Conservation (phyloP, 495 filamentous ascomycete species). For the Articulospora tetracladia region DNA sequence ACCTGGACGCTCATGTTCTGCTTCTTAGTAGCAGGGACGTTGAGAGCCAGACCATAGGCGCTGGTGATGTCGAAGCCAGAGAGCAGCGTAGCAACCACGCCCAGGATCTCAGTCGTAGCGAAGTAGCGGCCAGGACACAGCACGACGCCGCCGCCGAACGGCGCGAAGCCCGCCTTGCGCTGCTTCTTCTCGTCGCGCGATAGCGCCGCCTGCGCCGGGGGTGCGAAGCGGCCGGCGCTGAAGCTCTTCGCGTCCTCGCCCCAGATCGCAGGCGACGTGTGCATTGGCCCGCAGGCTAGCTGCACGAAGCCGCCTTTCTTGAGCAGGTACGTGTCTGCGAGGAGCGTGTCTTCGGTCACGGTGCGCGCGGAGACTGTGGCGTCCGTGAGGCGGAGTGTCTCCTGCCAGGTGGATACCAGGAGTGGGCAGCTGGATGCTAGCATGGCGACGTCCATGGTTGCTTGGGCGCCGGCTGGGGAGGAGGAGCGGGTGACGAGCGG, state of each 20-base stretch:
- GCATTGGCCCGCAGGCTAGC: constrained; percentile 41
- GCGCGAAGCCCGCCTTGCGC: not conserved
- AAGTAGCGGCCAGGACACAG: constrained; percentile 55
- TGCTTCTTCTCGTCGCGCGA: not conserved
- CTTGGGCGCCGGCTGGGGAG: not conserved
- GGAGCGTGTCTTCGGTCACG: constrained; percentile 37
- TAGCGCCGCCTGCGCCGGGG: constrained; percentile 24
- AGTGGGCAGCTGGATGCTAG: constrained; percentile 7
- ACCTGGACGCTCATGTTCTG: constrained; percentile 2
- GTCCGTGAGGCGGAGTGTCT: constrained; percentile 24
- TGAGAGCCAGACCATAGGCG: not conserved
- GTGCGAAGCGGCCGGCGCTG: constrained; percentile 37
- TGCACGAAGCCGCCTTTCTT: constrained; percentile 38
- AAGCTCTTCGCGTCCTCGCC: constrained; percentile 36
- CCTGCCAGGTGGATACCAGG: constrained; percentile 24
- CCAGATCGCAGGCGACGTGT: constrained; percentile 39
- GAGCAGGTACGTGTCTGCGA: constrained; percentile 38
- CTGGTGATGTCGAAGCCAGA: constrained; percentile 38
- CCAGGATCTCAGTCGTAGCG: constrained; percentile 46
- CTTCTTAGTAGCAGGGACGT: not conserved
- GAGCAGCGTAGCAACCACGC: constrained; percentile 41
- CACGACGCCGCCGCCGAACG: constrained; percentile 54
- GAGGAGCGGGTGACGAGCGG: constrained; percentile 23
- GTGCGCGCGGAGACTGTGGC: constrained; percentile 37
- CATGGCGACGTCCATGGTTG: constrained; percentile 12